Evolutionary conservation across 1,284 basidiomycete genomes (phyloP), one percentile per base, ranked within the genome.

Genomic region (Tylopilus sp.): DNA sequence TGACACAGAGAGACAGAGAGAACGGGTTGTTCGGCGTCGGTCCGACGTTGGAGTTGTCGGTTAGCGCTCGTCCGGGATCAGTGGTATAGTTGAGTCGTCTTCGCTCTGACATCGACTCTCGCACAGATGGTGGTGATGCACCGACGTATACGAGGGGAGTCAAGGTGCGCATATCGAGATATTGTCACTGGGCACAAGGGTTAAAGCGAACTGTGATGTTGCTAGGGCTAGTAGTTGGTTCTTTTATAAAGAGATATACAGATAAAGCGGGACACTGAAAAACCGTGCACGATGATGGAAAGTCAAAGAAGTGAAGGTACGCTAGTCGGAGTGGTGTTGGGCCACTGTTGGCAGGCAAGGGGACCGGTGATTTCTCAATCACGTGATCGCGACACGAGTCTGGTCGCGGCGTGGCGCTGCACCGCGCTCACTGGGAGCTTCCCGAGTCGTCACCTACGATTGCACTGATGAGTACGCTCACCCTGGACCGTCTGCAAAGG

Each of bases 341-440:
- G 36, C 36, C 33, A 36, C 36, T 13, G 36, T 36, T 10, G 12
- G 9, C 8, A 10, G 7, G 36, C 36, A 15, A 44, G 22, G 12
- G 9, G 22, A 41, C 39, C 15, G 19, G 29, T 58, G 72, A 76
- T 72, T 75, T 74, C 32, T 51, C 33, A 38, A 54, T 60, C 72
- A 74, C 75, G 72, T 74, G 72, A 77, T 26, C 58, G 66, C 54
- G 72, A 72, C 72, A 68, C 75, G 72, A 70, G 29, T 29, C 29
- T 29, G 29, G 29, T 29, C 29, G 29, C 29, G 29, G 29, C 29
- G 29, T 29, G 29, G 29, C 29, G 29, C 29, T 29, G 29, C 29
- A 29, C 29, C 29, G 29, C 6, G 29, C 29, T 29, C 29, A 29
- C 29, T 29, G 29, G 29, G 29, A 29, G 29, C 29, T 29, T 29